A percentile compares a stretch with the other conserved stretches of the same genome.
phyloP scores from a whole-genome alignment of 352 stramenopile genomes.

The Globisporangium acanthophoron region DNA sequence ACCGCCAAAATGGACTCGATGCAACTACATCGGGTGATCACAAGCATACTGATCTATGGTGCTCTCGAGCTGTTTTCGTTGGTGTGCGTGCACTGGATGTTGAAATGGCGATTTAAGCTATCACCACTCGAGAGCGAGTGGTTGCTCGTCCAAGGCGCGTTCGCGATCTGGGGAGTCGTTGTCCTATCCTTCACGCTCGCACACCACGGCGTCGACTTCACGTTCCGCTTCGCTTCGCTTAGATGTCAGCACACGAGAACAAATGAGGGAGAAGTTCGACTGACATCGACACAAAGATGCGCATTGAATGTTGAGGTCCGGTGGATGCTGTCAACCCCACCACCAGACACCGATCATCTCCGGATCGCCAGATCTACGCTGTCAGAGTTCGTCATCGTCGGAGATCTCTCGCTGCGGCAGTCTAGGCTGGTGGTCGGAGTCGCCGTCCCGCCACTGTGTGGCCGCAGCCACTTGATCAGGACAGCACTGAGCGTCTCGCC shows the following conservation, averaged over 20 bases:
- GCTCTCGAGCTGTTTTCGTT: slow-evolving; percentile 3
- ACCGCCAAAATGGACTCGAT: not conserved
- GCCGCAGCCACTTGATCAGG: slow-evolving; percentile 1
- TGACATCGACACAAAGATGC: no score
- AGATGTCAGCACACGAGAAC: not conserved
- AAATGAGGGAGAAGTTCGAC: no score
- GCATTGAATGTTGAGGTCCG: no score
- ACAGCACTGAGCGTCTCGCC: slow-evolving; percentile 1
- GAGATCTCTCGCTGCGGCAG: no score
- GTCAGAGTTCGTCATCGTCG: no score
- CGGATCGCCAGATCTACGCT: no score
- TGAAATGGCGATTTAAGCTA: slow-evolving; percentile 2
- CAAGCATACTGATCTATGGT: slow-evolving; percentile 4
- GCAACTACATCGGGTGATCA: not conserved
- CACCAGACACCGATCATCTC: no score
- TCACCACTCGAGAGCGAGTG: slow-evolving; percentile 7
- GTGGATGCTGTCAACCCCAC: no score
- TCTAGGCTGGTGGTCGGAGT: not conserved
- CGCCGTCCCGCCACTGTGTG: not conserved
- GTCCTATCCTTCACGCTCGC: slow-evolving; percentile 3
- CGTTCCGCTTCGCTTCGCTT: slow-evolving; percentile 1
- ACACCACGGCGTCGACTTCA: not conserved
- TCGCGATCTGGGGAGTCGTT: not conserved
- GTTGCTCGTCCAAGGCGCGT: not conserved
- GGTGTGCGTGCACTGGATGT: not conserved